Evolutionary conservation across 495 filamentous ascomycete genomes (phyloP).

Genomic region (Talaromyces thailandensis): DNA sequence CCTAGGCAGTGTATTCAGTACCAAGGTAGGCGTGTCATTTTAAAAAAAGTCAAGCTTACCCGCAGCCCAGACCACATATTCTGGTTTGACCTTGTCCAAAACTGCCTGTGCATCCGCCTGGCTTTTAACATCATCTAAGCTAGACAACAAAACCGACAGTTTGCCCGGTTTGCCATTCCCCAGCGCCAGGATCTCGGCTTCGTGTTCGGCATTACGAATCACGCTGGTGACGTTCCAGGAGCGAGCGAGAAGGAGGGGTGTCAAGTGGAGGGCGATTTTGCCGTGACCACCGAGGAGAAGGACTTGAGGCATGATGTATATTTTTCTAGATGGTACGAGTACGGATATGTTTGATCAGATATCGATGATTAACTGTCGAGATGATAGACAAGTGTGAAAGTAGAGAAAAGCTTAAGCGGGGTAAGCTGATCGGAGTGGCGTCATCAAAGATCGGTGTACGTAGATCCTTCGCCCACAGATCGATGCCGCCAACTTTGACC

Average conservation of each 20-base stretch:
- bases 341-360: not conserved
- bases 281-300: slow-evolving; percentile 77
- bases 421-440: not conserved
- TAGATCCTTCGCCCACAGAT: not conserved
- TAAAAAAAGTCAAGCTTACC: slow-evolving; percentile 31
- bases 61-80: slow-evolving; percentile 75
- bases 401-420: not conserved
- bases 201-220: slow-evolving; percentile 62
- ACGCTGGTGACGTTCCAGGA: slow-evolving; percentile 71
- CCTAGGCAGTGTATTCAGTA: slow-evolving; percentile 24
- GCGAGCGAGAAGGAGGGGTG: slow-evolving; percentile 61
- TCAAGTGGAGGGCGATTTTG: slow-evolving; percentile 68
- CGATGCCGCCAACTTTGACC: not conserved
- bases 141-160: slow-evolving; percentile 53
- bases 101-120: slow-evolving; percentile 52
- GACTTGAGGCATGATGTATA: slow-evolving; percentile 32
- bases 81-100: slow-evolving; percentile 48
- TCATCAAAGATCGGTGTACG: not conserved
- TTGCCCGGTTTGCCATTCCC: slow-evolving; percentile 45
- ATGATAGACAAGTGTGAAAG: not conserved
- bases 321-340: not conserved
- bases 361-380: not conserved
- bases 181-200: slow-evolving; percentile 49
- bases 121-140: slow-evolving; percentile 59
- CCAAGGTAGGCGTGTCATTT: not conserved